phyloP scores from a whole-genome alignment of 768 basidiomycete genomes.

The Stropharia rugosoannulata region DNA sequence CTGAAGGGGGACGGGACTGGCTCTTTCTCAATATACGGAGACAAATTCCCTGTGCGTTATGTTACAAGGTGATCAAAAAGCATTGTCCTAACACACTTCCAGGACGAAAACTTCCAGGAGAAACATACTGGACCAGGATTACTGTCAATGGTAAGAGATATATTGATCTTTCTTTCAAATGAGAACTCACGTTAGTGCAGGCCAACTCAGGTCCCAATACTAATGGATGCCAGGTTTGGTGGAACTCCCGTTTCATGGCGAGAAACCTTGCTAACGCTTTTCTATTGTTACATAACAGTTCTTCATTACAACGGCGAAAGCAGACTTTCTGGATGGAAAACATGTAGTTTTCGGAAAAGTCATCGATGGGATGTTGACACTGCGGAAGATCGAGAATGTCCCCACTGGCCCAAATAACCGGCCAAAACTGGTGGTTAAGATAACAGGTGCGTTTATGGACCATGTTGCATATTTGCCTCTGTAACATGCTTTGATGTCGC shows the following conservation, averaged over 20 bases:
- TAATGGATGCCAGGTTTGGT: conserved; percentile 80
- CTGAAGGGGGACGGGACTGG: conserved; percentile 94
- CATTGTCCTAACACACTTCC: background rate
- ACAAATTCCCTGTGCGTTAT: conserved; percentile 78
- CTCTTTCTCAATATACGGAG: conserved; percentile 94
- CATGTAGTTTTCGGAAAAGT: conserved; percentile 93
- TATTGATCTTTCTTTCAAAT: background rate
- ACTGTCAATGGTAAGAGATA: conserved; percentile 78
- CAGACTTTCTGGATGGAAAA: conserved; percentile 94
- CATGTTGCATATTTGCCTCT: background rate
- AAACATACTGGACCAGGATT: conserved; percentile 87
- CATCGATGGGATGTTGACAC: conserved; percentile 90
- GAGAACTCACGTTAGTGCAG: conserved; percentile 34
- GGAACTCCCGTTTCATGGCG: conserved; percentile 6
- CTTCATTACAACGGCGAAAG: conserved; percentile 94
- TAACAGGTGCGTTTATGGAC: conserved; percentile 60
- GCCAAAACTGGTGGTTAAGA: conserved; percentile 86
- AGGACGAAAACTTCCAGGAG: conserved; percentile 95
- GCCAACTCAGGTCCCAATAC: conserved; percentile 95
- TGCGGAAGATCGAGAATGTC: conserved; percentile 96
- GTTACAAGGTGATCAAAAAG: background rate
- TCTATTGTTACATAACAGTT: conserved; percentile 52
- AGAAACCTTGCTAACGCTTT: background rate
- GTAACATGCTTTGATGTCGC: background rate
- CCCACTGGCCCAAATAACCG: conserved; percentile 88